Base-by-base conservation (phyloP, 2,329 filamentous ascomycete species). In the Gaeumannomyces sp. region DNA sequence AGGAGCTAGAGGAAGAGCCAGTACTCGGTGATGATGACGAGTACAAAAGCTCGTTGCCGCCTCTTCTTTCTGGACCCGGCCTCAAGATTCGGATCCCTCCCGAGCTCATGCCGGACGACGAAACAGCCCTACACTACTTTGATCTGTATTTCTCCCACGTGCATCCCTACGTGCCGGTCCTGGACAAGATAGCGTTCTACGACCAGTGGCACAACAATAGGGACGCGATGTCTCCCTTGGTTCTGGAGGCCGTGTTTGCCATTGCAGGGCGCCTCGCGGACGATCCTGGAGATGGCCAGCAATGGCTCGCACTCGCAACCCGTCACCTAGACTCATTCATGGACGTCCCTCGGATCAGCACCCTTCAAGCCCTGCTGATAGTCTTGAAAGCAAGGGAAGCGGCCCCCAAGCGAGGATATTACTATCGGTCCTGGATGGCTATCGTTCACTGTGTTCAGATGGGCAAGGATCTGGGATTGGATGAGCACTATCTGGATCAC, bases 341-440 rank as follows among this genome's bases (percentile, higher is more conserved):
- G 85, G 94, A 97, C 71, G 87, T 94, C 29, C 93, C 94, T 2
- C 85, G 94, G 62, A 73, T 98, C 60, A 97, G 92, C 76, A 98
- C 95, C 0, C 87, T 98, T 13, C 94, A 98, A 77, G 94, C 93
- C 3, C 81, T 97, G 67, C 79, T 97, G 59, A 88, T 98, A 59
- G 83, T 97, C 25, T 79, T 97, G 59, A 98, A 98, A 75, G 95
- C 94, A 1, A 86, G 93, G 68, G 94, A 98, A 76, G 90, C 91
- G n/a, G 88, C 90, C 11, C 93, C 94, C 0, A 96, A 96, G 73
- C 88, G 92, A 66, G 95, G 95, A 1, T 98, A 98, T 74, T 98
- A 95, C 76, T 98, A 95, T 77, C 89, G 94, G 53, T 98, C 95
- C 0, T 98, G 95, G 94, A 96, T 97, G 87, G 92, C 91, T 6